Percentiles rank a stretch among this genome's conserved stretches.
Conservation (phyloP, 106 monocot genomes). For the Hemerocallis citrina region DNA sequence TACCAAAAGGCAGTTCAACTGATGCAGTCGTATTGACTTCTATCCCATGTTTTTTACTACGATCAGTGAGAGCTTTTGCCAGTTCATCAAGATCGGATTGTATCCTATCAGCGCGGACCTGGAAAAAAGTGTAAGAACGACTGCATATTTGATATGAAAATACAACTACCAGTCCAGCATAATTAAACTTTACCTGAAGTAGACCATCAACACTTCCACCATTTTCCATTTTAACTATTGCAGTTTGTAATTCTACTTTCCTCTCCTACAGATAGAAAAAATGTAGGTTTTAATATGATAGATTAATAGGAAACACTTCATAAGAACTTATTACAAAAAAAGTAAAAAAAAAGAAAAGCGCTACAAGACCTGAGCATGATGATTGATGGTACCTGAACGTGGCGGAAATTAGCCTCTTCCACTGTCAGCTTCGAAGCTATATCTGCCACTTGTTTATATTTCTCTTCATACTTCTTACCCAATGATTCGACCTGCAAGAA, state of each 20-base stretch:
- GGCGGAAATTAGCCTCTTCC: constrained; percentile 75
- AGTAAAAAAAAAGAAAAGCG: background rate
- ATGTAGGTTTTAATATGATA: background rate
- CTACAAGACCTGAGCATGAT: background rate
- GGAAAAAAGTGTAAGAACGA: background rate
- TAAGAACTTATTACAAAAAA: background rate
- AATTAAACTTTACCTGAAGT: constrained; percentile 49
- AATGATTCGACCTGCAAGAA: constrained; percentile 56
- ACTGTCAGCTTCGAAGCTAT: constrained; percentile 75
- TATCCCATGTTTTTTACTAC: constrained; percentile 59
- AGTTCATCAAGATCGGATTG: constrained; percentile 79
- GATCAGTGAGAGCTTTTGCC: constrained; percentile 56
- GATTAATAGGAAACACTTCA: background rate
- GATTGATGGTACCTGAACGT: constrained; percentile 59
- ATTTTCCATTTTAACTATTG: constrained; percentile 72
- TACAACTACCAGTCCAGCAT: background rate
- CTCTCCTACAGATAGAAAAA: constrained; percentile 42
- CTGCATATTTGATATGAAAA: background rate
- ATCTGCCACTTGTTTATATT: constrained; percentile 86
- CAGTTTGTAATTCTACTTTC: constrained; percentile 61
- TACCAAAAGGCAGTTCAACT: constrained; percentile 82
- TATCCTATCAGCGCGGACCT: constrained; percentile 80
- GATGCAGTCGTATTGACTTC: constrained; percentile 54
- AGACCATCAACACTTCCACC: constrained; percentile 74
- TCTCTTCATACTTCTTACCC: constrained; percentile 89